Evolutionary conservation across 768 basidiomycete genomes (phyloP).

Genomic region (Psilocybe sp.): DNA sequence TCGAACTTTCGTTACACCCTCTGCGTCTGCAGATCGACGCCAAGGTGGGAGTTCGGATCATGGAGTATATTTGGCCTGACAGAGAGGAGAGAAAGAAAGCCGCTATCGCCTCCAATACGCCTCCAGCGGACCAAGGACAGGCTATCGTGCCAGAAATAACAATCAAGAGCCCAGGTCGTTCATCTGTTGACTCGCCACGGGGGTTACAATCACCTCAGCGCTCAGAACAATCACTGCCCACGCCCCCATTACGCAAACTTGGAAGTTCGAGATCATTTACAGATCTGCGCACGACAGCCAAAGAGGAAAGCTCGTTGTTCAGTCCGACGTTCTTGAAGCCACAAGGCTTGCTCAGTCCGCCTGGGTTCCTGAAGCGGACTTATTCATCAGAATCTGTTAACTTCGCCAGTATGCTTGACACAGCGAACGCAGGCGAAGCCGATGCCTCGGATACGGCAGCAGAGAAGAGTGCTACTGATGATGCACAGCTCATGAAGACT

Average conservation of each 20-base stretch:
- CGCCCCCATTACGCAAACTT: slow-evolving; percentile 48
- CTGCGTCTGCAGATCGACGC: slow-evolving; percentile 86
- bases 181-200: slow-evolving; percentile 53
- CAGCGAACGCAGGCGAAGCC: background rate
- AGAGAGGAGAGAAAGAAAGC: slow-evolving; percentile 34
- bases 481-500: slow-evolving; percentile 79
- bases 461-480: slow-evolving; percentile 36
- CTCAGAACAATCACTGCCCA: slow-evolving; percentile 14
- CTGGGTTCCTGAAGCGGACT: slow-evolving; percentile 19
- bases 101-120: slow-evolving; percentile 18
- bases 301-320: slow-evolving; percentile 27
- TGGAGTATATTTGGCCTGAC: slow-evolving; percentile 86
- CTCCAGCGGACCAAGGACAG: slow-evolving; percentile 1
- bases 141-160: slow-evolving; percentile 14
- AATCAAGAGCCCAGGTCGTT: slow-evolving; percentile 29
- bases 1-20: slow-evolving; percentile 82
- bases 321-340: slow-evolving; percentile 26
- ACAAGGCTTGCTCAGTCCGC: slow-evolving; percentile 19
- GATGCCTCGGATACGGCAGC: slow-evolving; percentile 9
- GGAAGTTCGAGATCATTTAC: slow-evolving; percentile 69
- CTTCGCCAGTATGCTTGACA: slow-evolving; percentile 15
- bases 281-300: slow-evolving; percentile 49
- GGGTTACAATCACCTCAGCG: slow-evolving; percentile 23
- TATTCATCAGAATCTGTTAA: slow-evolving; percentile 22
- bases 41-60: slow-evolving; percentile 72